phyloP scores from a whole-genome alignment of 306 rosid genomes.

The Rosa rugosa region DNA sequence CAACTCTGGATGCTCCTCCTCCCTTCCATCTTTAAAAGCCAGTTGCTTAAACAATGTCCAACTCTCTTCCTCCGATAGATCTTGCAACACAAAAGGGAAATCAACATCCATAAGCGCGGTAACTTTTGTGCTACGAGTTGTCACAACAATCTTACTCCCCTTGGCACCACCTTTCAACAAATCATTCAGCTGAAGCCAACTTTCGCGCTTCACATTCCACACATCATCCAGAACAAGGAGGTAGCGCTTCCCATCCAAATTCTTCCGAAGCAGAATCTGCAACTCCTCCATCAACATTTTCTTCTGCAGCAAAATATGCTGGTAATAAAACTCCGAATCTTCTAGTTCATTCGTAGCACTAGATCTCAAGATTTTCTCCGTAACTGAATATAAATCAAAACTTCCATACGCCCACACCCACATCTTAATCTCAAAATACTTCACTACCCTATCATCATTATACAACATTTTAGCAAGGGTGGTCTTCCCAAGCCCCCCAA shows the following conservation, averaged over 20 bases:
- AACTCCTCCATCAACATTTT: background rate
- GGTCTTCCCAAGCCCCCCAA: slow-evolving; percentile 22
- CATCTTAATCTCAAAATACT: slow-evolving; percentile 1
- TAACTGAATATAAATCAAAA: background rate
- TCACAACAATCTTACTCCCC: slow-evolving; percentile 6
- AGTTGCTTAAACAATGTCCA: slow-evolving; percentile 1
- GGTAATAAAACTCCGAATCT: background rate
- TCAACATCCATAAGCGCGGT: background rate
- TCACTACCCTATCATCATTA: slow-evolving; percentile 10
- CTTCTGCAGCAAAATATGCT: background rate
- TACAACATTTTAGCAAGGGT: slow-evolving; percentile 18
- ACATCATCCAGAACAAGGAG: slow-evolving; percentile 8
- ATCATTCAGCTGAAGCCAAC: background rate
- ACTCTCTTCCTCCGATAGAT: background rate
- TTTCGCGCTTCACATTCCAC: background rate
- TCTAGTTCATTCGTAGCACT: background rate
- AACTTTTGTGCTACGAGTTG: background rate
- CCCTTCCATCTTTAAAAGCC: slow-evolving; percentile 3
- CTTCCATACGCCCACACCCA: slow-evolving; percentile 8
- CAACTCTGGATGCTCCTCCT: background rate
- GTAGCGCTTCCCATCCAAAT: slow-evolving; percentile 4
- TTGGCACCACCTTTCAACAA: background rate
- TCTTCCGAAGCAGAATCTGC: background rate
- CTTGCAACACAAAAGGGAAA: background rate
- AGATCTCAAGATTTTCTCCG: slow-evolving; percentile 3